These are phyloP conservation scores for Beauveria caledonica DNA, from an alignment of 2,329 filamentous ascomycete genomes.

Conservation along the genomic window DNA sequence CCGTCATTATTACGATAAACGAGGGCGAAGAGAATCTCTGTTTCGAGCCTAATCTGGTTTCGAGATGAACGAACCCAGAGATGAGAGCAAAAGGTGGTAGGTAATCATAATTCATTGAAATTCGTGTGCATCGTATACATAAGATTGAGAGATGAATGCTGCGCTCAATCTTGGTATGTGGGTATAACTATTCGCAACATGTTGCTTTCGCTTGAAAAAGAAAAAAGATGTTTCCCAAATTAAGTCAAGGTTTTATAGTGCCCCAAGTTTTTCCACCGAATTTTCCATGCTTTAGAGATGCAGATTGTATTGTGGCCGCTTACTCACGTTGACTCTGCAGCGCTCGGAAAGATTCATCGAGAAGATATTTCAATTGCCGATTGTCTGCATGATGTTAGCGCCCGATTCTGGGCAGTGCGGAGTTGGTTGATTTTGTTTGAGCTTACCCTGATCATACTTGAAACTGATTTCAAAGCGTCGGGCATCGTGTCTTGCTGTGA, in stretches of 20 bases:
- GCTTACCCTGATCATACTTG: background rate
- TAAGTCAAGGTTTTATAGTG: background rate
- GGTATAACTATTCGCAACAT: conserved; percentile 1
- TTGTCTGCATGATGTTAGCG: background rate
- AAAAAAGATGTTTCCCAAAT: background rate
- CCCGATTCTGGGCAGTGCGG: too few species aligned
- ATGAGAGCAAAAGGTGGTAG: too few species aligned
- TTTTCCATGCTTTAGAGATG: background rate
- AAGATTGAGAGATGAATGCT: background rate
- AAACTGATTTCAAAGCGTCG: background rate
- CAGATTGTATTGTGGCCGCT: background rate
- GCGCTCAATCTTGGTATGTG: background rate
- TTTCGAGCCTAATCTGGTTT: too few species aligned
- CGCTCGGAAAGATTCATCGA: background rate
- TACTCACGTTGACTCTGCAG: background rate
- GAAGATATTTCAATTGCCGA: background rate
- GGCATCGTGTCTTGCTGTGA: background rate
- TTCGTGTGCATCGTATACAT: background rate
- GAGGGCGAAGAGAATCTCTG: too few species aligned
- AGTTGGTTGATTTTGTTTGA: background rate
- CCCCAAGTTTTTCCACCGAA: too few species aligned
- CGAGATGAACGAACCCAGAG: too few species aligned
- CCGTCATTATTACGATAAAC: too few species aligned
- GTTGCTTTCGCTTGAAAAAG: background rate
- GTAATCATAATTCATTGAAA: background rate